Evolutionary conservation across 2,329 filamentous ascomycete species (phyloP), one percentile per base, ranked within the genome.

Genomic region (Acephala macrosclerotiorum): DNA sequence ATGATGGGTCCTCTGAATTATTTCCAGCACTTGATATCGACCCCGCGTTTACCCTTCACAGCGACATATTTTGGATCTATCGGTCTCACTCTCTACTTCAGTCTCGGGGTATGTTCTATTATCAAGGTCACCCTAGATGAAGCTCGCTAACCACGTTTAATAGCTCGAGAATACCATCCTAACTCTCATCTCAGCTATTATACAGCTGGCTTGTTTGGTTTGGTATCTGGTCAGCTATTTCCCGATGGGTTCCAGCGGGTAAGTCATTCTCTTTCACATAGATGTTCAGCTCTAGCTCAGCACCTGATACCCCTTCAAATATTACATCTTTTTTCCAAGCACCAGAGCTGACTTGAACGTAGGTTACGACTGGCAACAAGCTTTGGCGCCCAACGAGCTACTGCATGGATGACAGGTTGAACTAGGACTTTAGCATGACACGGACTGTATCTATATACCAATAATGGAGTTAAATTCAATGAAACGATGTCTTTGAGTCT

Each of bases 161-260:
- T 74, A 97, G 94, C 89, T 97, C 71, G 91, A 91, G 77, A 95
- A 86, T 77, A 94, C 92, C 47, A 80, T 96, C 68, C 87, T 98
- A 70, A 98, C 96, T 18, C 83, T 98, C 62, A 82, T 97, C 69
- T 91, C 94, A 25, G 89, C 93, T 68, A 85, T 97, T 66, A 82
- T 94, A 72, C 96, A 99, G 78, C 84, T 98, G 62, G 89, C 90
- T 61, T 92, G 91, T 69, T 83, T 98, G 70, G 71, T 93, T 56
- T 98, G 95, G 95, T 98, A 98, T 80, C 85, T 97, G 56, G 89
- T 98, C 79, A 97, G 93, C 80, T 99, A 99, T 79, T 98, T 98
- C 75, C 96, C 96, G 29, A 97, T 98, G 94, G 96, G 96, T 47
- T 92, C 92, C 64, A 92, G 90, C 63, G 93, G 96, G 60, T 67